These are phyloP conservation scores for Lachnellula willkommii DNA, from an alignment of 2,329 filamentous ascomycete genomes.

Conservation along the genomic window DNA sequence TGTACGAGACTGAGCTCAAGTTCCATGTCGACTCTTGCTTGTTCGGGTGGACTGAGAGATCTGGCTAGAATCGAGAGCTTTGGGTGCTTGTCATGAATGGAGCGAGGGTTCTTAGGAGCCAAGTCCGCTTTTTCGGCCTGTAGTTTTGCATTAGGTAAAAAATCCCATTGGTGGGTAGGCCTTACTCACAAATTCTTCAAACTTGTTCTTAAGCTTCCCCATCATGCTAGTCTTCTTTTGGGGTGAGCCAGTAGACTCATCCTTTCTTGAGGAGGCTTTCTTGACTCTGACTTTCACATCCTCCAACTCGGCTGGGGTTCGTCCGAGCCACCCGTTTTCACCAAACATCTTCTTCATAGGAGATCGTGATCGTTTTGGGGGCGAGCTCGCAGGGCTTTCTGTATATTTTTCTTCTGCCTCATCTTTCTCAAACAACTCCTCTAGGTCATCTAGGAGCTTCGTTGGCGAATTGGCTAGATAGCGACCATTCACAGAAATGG, in stretches of 20 bases:
- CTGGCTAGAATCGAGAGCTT: conserved; percentile 21
- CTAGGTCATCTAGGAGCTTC: conserved; percentile 13
- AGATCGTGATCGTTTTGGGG: conserved; percentile 27
- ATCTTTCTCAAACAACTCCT: conserved; percentile 19
- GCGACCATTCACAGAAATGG: background rate
- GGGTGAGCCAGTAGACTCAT: conserved; percentile 1
- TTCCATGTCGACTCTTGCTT: conserved; percentile 29
- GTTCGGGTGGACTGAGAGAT: conserved; percentile 25
- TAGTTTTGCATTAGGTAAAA: background rate
- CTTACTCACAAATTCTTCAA: conserved; percentile 29
- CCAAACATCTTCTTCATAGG: conserved; percentile 34
- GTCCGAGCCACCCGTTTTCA: conserved; percentile 29
- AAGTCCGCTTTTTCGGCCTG: conserved; percentile 31
- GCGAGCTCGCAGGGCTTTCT: conserved; percentile 2
- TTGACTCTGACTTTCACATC: conserved; percentile 9
- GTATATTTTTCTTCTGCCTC: conserved; percentile 5
- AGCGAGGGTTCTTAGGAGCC: conserved; percentile 9
- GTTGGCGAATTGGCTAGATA: conserved; percentile 16
- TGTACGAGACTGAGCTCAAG: conserved; percentile 30
- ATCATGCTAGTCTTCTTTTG: conserved; percentile 25
- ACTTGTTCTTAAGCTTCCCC: conserved; percentile 26
- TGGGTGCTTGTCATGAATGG: conserved; percentile 10
- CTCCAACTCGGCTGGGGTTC: conserved; percentile 18
- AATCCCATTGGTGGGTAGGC: background rate
- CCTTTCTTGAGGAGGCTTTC: conserved; percentile 11